Evolutionary conservation across 164 flowering plant species (phyloP).

Genomic region (Aristolochia fimbriata): DNA sequence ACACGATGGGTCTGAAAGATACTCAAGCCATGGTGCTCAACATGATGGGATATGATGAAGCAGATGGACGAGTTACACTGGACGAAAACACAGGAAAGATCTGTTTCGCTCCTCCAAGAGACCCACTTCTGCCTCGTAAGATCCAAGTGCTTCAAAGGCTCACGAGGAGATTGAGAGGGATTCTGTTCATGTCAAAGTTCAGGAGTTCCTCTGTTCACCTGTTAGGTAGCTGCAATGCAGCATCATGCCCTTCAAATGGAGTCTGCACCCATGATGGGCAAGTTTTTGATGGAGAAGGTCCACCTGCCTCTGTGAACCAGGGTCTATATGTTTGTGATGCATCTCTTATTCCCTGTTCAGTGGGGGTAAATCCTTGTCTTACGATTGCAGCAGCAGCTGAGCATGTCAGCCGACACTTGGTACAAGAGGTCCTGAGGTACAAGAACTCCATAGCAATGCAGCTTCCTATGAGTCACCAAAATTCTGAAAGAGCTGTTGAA

Average conservation of each 20-base stretch:
- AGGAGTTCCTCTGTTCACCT: slow-evolving; percentile 60
- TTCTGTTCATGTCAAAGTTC: slow-evolving; percentile 40
- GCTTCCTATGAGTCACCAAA: background rate
- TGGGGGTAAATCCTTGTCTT: slow-evolving; percentile 31
- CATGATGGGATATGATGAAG: slow-evolving; percentile 41
- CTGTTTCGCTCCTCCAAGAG: slow-evolving; percentile 31
- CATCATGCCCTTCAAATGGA: slow-evolving; percentile 35
- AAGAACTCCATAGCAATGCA: slow-evolving; percentile 5
- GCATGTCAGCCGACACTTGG: slow-evolving; percentile 33
- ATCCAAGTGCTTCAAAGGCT: slow-evolving; percentile 40
- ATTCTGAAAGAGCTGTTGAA: too few relatives aligned
- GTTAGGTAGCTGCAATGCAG: slow-evolving; percentile 54
- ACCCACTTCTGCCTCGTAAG: slow-evolving; percentile 37
- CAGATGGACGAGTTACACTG: slow-evolving; percentile 32
- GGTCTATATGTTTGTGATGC: slow-evolving; percentile 29
- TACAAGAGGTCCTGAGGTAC: slow-evolving; percentile 29
- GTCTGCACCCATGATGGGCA: slow-evolving; percentile 50
- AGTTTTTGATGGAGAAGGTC: slow-evolving; percentile 27
- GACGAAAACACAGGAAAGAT: slow-evolving; percentile 27
- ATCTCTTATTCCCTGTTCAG: slow-evolving; percentile 23
- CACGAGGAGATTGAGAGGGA: slow-evolving; percentile 45
- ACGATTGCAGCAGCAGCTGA: slow-evolving; percentile 50
- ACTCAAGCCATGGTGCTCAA: slow-evolving; percentile 23
- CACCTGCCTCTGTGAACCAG: slow-evolving; percentile 12
- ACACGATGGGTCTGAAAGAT: slow-evolving; percentile 10